These are phyloP conservation scores for Phytopythium helicoides DNA, from an alignment of 352 stramenopile species.

Conservation along the genomic window DNA sequence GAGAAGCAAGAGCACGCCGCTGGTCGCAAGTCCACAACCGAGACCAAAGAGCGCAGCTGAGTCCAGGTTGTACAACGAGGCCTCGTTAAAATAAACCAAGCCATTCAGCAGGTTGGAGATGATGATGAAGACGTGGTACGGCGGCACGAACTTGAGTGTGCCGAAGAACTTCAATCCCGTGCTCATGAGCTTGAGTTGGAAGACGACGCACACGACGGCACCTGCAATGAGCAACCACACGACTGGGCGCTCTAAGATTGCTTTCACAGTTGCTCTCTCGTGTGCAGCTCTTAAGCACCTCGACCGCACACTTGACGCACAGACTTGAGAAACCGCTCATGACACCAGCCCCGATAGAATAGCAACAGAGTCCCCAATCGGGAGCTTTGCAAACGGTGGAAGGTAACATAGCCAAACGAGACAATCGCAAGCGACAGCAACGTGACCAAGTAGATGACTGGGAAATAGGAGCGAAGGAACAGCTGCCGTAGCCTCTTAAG, in stretches of 20 bases:
- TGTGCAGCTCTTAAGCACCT: conserved; percentile 23
- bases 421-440: conserved; percentile 12
- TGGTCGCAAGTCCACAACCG: conserved; percentile 24
- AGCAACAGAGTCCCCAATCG: conserved; percentile 21
- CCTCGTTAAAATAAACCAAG: conserved; percentile 40
- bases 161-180: conserved; percentile 31
- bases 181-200: conserved; percentile 35
- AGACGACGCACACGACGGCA: conserved; percentile 25
- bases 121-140: conserved; percentile 48
- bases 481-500: conserved; percentile 20
- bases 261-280: conserved; percentile 11
- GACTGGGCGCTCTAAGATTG: conserved; percentile 19
- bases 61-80: conserved; percentile 17
- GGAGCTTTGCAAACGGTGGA: conserved; percentile 8
- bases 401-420: conserved; percentile 13
- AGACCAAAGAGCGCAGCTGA: conserved; percentile 19
- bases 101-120: conserved; percentile 39
- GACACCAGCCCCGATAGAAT: conserved; percentile 25
- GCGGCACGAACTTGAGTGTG: conserved; percentile 42
- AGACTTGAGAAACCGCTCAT: conserved; percentile 39
- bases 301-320: conserved; percentile 33
- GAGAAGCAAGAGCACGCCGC: conserved; percentile 33
- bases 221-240: conserved; percentile 21
- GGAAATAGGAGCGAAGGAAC: conserved; percentile 21
- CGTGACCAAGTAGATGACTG: conserved; percentile 19